These are phyloP conservation scores for Phytopythium montanum DNA, from an alignment of 352 stramenopile genomes.

Conservation along the genomic window DNA sequence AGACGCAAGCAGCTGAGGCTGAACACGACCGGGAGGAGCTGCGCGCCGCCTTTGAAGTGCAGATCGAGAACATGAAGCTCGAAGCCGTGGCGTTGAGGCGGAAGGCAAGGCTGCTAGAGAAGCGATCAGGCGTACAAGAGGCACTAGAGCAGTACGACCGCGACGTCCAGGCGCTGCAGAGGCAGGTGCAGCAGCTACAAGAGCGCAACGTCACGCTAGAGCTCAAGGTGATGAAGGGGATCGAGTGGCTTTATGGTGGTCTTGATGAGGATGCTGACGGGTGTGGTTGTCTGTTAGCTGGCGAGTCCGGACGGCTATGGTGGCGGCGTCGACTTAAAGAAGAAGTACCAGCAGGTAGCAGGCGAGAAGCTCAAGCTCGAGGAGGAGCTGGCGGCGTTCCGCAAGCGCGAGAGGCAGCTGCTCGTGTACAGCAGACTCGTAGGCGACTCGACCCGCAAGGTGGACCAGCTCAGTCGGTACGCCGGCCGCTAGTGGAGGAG, in stretches of 20 bases:
- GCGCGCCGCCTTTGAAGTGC: conserved; percentile 49
- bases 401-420: conserved; percentile 57
- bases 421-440: conserved; percentile 61
- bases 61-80: conserved; percentile 81
- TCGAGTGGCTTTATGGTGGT: too few relatives aligned
- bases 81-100: conserved; percentile 49
- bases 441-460: conserved; percentile 56
- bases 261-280: background rate
- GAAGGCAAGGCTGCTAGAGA: conserved; percentile 66
- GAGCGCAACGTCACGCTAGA: conserved; percentile 62
- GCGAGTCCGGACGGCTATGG: background rate
- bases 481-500: too few relatives aligned
- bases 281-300: background rate
- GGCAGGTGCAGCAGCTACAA: conserved; percentile 56
- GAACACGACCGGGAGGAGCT: conserved; percentile 50
- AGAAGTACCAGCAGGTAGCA: conserved; percentile 53
- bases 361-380: conserved; percentile 64
- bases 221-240: conserved; percentile 39
- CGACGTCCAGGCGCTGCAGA: conserved; percentile 47
- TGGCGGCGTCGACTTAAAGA: conserved; percentile 46
- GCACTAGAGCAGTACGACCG: conserved; percentile 78
- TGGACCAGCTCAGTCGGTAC: conserved; percentile 59
- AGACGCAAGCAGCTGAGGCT: conserved; percentile 35
- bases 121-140: conserved; percentile 32
- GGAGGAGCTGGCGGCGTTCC: conserved; percentile 44